Evolutionary conservation across 179 eudicot species (phyloP), one percentile per base, ranked within the genome.

Genomic region (Silene noctiflora): DNA sequence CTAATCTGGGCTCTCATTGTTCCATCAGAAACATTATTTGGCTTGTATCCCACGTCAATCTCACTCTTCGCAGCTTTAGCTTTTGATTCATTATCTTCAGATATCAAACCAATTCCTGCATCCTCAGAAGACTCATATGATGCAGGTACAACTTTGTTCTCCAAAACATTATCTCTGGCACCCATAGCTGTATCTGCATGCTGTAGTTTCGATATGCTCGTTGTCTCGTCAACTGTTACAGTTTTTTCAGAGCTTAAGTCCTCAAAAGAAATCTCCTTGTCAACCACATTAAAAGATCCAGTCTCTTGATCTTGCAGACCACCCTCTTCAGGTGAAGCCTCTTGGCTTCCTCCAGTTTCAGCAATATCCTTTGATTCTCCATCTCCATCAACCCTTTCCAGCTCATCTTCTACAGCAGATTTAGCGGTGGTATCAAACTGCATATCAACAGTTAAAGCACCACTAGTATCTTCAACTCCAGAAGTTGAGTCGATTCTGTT

Each of bases 1-100:
- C 71, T 81, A 19, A 80, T 84, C 27, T 84, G 75, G 53, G 82
- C 65, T 78, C 63, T 82, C 11, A 69, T n/a, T n/a, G 59, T 46
- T 66, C 69, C 81, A 67, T 61, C 72, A 44, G 63, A 79, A 65
- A 61, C 46, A 64, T 69, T 46, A 63, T 19, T 78, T 51, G 76
- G 60, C 68, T 73, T 66, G 35, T 42, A 80, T 16, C 78, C 75
- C 65, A 17, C 81, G 56, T 80, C 85, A 72, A 51, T 68, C 19
- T 67, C 63, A 72, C 74, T 78, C 69, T 73, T 73, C 59, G 79
- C 71, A 78, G 72, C 55, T 25, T 77, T 44, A 21, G 27, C 70
- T 79, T 81, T 80, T 13, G 27, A 67, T 59, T 56, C 58, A 14
- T 14, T 33, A 55, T 60, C 75, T 78, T 81, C 72, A 33, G 80